Evolutionary conservation across 1,284 basidiomycete genomes (phyloP).

Genomic region (Xerocomus nothofagi): DNA sequence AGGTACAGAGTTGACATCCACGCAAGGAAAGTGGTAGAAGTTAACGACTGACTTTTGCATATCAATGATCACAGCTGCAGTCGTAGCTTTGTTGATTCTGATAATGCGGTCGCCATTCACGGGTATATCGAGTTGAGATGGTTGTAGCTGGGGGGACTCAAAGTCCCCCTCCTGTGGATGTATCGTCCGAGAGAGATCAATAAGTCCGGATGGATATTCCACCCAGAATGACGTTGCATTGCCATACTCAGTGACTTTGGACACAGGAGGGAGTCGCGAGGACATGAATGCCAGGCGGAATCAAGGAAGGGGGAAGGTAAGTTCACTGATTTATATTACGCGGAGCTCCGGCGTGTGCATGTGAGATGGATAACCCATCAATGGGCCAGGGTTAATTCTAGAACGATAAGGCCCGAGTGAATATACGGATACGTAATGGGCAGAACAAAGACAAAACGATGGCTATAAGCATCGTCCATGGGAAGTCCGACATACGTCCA

Average conservation of each 20-base stretch:
- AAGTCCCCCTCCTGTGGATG: slow-evolving; percentile 28
- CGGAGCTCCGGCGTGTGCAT: background rate
- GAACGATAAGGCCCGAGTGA: slow-evolving; percentile 12
- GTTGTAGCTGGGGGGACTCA: slow-evolving; percentile 36
- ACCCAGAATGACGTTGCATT: slow-evolving; percentile 62
- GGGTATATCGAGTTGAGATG: slow-evolving; percentile 52
- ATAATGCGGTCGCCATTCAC: slow-evolving; percentile 53
- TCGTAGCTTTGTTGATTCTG: slow-evolving; percentile 49
- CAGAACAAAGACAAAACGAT: slow-evolving; percentile 2
- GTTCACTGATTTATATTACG: slow-evolving; percentile 12
- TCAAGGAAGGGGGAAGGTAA: slow-evolving; percentile 5
- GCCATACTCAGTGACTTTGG: slow-evolving; percentile 51
- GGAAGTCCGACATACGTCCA: slow-evolving; percentile 15
- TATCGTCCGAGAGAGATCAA: slow-evolving; percentile 56
- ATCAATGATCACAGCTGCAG: slow-evolving; percentile 63
- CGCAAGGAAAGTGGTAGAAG: background rate
- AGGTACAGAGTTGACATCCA: slow-evolving; percentile 4
- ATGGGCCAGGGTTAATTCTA: slow-evolving; percentile 6
- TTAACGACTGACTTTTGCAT: slow-evolving; percentile 72
- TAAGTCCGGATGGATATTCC: slow-evolving; percentile 62
- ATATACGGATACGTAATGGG: slow-evolving; percentile 9
- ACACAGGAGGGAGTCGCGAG: slow-evolving; percentile 45
- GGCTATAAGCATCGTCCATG: slow-evolving; percentile 16
- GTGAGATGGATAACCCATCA: background rate
- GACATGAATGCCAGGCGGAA: slow-evolving; percentile 41